A percentile compares a stretch with the other conserved stretches of the same genome.
phyloP scores from a whole-genome alignment of 345 rosid species.

The Eucalyptus marginata region DNA sequence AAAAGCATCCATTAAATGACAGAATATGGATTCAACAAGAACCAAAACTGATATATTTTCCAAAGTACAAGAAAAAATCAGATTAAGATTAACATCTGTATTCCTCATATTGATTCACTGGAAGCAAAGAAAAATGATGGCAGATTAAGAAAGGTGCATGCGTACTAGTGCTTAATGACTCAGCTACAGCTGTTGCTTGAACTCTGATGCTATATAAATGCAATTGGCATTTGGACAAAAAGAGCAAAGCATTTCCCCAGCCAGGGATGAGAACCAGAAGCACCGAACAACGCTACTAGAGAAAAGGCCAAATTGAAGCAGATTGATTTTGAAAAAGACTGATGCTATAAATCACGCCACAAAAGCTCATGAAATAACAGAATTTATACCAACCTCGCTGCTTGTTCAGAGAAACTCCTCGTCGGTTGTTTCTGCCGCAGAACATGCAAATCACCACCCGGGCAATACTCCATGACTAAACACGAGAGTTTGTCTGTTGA shows the following conservation, averaged over 20 bases:
- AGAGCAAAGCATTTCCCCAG: background rate
- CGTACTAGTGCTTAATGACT: background rate
- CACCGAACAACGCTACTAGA: background rate
- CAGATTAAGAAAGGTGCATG: background rate
- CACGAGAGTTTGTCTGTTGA: slow-evolving; percentile 53
- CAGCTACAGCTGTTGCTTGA: background rate
- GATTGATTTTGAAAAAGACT: background rate
- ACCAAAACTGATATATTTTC: background rate
- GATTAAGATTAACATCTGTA: background rate
- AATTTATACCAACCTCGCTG: slow-evolving; percentile 34
- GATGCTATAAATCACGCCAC: background rate
- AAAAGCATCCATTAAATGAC: background rate
- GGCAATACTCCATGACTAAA: slow-evolving; percentile 78
- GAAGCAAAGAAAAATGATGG: background rate
- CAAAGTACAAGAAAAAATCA: background rate
- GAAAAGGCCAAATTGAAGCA: background rate
- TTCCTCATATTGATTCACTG: background rate
- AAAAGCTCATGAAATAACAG: background rate
- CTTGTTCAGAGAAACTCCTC: slow-evolving; percentile 60
- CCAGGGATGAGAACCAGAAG: background rate
- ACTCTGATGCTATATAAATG: background rate
- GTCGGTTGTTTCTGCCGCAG: slow-evolving; percentile 58
- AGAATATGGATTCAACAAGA: background rate
- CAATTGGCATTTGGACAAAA: background rate
- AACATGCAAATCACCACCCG: slow-evolving; percentile 78